Base-by-base conservation (phyloP, 2,329 filamentous ascomycete species). In the Penicillium sp. region DNA sequence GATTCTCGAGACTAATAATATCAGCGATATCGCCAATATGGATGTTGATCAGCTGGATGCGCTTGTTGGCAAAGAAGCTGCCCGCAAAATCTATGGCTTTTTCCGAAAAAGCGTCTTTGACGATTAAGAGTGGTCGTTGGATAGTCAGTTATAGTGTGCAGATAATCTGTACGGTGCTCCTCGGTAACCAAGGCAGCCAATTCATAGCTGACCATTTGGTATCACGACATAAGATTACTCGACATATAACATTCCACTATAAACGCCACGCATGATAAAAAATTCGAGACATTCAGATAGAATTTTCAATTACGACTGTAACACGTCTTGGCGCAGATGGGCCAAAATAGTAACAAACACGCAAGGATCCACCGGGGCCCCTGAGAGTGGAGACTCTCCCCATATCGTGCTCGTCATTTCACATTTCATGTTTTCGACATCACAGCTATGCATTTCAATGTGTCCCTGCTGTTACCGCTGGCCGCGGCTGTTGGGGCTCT, bases 1-100 rank as follows among this genome's bases (percentile, higher is more conserved):
- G 40, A 83, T 87, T 29, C 64, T 90, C 18, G 81, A 88, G 65
- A 82, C 86, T 57, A 85, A 86, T 57, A 95, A 83, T 69, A 76
- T 98, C 29, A 76, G 78, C 46, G 90, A 95, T 61, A 78, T 98
- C 57, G 89, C 89, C 28, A 95, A 96, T 71, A 89, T 95, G 82
- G 78, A 77, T n/a, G 78, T 84, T 51, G 79, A 80, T 42, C 87
- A 91, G 59, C 71, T 98, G 54, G 80, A 83, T 56, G 80, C 80
- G 27, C 57, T 95, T 50, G 84, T 97, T 23, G 93, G 93, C 0
- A 84, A 77, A 55, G 86, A 92, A 66, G 83, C 86, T 13, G 90
- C 82, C 24, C 81, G 84, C 66, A 82, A 87, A 72, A 88, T 97
- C 32, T 75, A 83, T 48, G 78, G 80, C 13, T 97, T 98, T 66